phyloP scores from a whole-genome alignment of 805 yeast species.

The Metschnikowia proteae region DNA sequence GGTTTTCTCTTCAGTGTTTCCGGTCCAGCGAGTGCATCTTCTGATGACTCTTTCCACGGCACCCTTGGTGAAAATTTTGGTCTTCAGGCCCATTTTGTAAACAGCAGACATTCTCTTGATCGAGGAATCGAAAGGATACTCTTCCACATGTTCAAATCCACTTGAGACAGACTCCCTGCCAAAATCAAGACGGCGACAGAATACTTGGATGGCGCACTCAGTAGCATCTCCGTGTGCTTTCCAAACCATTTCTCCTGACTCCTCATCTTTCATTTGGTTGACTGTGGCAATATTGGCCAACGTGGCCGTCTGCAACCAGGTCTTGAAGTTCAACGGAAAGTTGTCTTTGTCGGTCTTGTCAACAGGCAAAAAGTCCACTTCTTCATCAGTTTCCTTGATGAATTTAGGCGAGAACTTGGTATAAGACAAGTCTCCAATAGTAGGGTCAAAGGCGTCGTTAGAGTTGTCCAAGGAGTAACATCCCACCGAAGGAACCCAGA shows the following conservation, averaged over 20 bases:
- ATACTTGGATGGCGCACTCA: conserved; percentile 20
- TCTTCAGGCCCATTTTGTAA: conserved; percentile 12
- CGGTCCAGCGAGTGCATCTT: conserved; percentile 18
- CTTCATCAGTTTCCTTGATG: conserved; percentile 35
- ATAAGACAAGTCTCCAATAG: conserved; percentile 46
- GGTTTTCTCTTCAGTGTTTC: conserved; percentile 17
- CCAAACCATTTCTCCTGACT: conserved; percentile 33
- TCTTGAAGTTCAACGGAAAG: conserved; percentile 29
- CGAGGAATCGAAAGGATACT: conserved; percentile 19
- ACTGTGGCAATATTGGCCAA: conserved; percentile 78
- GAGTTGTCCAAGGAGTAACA: conserved; percentile 51
- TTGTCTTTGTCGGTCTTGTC: conserved; percentile 17
- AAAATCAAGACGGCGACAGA: conserved; percentile 18
- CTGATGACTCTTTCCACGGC: conserved; percentile 19
- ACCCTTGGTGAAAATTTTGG: conserved; percentile 19
- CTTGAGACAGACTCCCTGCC: conserved; percentile 25
- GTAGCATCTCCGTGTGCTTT: conserved; percentile 23
- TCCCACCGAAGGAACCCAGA: conserved; percentile 66
- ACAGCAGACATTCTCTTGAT: conserved; percentile 20
- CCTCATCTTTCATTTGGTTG: conserved; percentile 40
- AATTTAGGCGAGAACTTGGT: conserved; percentile 34
- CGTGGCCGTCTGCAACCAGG: conserved; percentile 65
- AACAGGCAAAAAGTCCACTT: conserved; percentile 26
- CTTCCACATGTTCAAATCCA: conserved; percentile 14
- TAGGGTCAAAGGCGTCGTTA: conserved; percentile 62